Conservation (phyloP, 371 early-diverging fungal genomes). For the Haplosporangium sp. region DNA sequence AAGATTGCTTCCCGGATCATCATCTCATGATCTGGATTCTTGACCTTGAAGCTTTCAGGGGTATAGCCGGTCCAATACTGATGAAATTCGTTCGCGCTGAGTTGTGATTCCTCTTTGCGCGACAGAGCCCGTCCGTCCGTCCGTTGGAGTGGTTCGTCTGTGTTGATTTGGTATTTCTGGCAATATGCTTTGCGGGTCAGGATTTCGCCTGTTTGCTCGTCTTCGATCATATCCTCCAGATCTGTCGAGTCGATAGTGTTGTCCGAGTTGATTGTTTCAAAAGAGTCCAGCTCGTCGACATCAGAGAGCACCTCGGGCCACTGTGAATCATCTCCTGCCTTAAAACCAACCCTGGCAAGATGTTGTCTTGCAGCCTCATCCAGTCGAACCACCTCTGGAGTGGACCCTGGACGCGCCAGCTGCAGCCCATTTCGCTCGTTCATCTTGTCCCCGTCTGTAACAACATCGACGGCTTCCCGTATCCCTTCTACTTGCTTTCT, state of each 20-base stretch:
- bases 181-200: constrained; percentile 23
- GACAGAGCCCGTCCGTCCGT: constrained; percentile 23
- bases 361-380: constrained; percentile 22
- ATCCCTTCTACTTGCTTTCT: background rate
- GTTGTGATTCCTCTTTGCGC: constrained; percentile 21
- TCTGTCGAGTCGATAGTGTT: constrained; percentile 27
- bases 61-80: constrained; percentile 54
- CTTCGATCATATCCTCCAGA: constrained; percentile 39
- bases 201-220: constrained; percentile 42
- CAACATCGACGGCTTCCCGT: background rate
- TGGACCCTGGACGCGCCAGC: background rate
- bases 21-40: constrained; percentile 54
- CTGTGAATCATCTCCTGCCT: constrained; percentile 10
- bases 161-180: background rate
- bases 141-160: background rate
- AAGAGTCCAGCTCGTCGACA: constrained; percentile 31
- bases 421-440: constrained; percentile 12
- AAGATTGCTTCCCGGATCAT: constrained; percentile 59
- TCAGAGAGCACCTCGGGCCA: constrained; percentile 36
- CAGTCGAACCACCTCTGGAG: constrained; percentile 13
- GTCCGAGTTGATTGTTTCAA: constrained; percentile 34
- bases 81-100: constrained; percentile 32
- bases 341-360: constrained; percentile 9
- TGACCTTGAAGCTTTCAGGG: constrained; percentile 34
- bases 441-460: background rate